Base-by-base conservation (phyloP, 2,329 filamentous ascomycete species). In the Aspergillus piperis region DNA sequence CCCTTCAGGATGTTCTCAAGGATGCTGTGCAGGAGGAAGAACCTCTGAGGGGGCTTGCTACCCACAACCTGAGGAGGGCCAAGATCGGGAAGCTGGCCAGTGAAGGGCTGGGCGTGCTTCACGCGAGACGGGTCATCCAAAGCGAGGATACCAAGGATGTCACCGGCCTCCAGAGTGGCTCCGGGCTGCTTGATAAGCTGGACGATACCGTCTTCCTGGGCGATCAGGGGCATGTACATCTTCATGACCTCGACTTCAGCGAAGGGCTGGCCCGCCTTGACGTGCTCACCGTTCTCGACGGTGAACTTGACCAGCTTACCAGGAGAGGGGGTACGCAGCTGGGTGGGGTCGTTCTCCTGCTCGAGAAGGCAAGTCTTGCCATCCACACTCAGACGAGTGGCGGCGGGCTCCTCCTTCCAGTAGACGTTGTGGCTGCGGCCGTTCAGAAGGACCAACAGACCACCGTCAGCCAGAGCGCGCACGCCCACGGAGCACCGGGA, bases 191-290 rank as follows among this genome's bases (percentile, higher is more conserved):
- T 99, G 84, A 99, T 96, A 71, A 99, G 86, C 81, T 97, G 95
- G 59, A 99, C 94, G 57, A 96, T 86, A 82, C 95, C 95, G 70
- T 96, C 95, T 77, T 99, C 95, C 74, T 93, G 90, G 2, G 95
- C 91, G 63, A 99, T 86, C 58, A 99, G 84, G 72, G 95, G 95
- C 95, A 99, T 99, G 85, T 98, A 98, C 95, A 99, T 99, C 86
- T 99, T 99, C 95, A 99, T 99, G 79, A 99, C 95, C 80, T 99
- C 95, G 42, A 99, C 94, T 78, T 99, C 95, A 58, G 95, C 95
- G 73, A 92, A 99, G 36, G 94, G 84, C 78, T 98, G 91, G 59
- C 94, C 94, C 69, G 96, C 92, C 77, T 87, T 89, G 78, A 99
- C 88, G 76, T 99, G 95, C 68, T 92, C 86, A 62, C 95, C 95